Evolutionary conservation across 352 stramenopile genomes (phyloP), one percentile per base, ranked within the genome.

Genomic region (Globisporangium recalcitrans): DNA sequence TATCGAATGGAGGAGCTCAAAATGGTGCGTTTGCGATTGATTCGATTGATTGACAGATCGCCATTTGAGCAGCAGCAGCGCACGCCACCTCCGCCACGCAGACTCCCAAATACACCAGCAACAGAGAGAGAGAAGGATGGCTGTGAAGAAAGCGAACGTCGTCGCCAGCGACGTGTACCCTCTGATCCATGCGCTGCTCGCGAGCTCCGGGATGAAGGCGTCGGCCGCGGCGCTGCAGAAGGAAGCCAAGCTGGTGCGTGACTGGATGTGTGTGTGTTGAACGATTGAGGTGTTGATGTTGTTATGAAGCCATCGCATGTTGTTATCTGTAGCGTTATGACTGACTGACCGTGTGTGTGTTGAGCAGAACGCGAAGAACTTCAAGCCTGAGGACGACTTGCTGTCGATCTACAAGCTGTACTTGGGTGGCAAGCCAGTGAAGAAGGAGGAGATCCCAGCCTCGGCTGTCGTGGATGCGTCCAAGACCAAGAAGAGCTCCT

Each of bases 111-210:
- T 52, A 36, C 59, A 24, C 0, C n/a, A n/a, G n/a, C n/a, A n/a
- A 26, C 16, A 38, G 4, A 54, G 22, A 65, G 8, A 46, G 8
- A 42, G 26, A 51, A 54, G 4, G 24, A 68, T 68, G 63, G 56
- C 63, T 24, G 63, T 58, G 48, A 68, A 64, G 56, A 64, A 64
- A 59, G 38, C 40, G 48, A 68, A 51, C 19, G 73, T 80, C 32
- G 82, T 77, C 40, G 78, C 84, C 14, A 93, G 82, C 65, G 86
- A 95, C 69, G 60, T 95, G 31, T 90, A 81, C 62, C 84, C 86
- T 59, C 63, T 92, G 11, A 74, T 95, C 14, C 78, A 90, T 51
- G 76, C 82, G 61, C 80, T 93, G 34, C 70, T 95, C 57, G 69
- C 54, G 16, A 62, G 64, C 66, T 68, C 74, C n/a, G 86, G 86